Base-by-base conservation (phyloP, 2,329 filamentous ascomycete species). In the Penicillium glabrum region DNA sequence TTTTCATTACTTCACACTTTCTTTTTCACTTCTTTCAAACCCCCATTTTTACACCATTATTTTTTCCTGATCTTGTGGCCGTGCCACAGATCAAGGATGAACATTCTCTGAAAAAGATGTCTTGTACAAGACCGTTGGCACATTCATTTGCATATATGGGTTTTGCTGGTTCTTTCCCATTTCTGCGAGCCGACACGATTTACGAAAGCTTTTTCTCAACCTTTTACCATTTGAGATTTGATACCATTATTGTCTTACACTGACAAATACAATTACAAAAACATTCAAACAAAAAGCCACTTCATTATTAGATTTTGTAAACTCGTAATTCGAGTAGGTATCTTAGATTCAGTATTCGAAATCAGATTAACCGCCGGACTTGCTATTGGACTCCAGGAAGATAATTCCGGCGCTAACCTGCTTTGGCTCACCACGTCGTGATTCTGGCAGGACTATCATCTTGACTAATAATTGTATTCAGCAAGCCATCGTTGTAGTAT, bases 51-150 rank as follows among this genome's bases (percentile, higher is more conserved):
- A 10, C 14, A 3, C 27, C 29, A 50, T 52, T 56, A 9, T 46
- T 35, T 47, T n/a, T 33, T 56, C 29, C 45, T 21, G 11, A 11
- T 46, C 51, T 29, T 7, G 43, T 35, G 53, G 41, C 52, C 37
- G 45, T 48, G 45, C 46, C 46, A 39, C 29, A 10, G 24, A 29
- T 51, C 27, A 9, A 33, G 44, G 27, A 13, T 51, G 56, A 48
- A 52, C 47, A 55, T 54, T 50, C 31, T 47, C 21, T 21, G 48
- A 54, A 51, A 44, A 48, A 52, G 31, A 39, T 51, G 31, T 52
- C 48, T 60, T 46, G 45, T 44, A 45, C 31, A 55, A 58, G 53
- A 58, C 49, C 54, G 56, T 59, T 56, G 56, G 56, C 50, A 27
- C 24, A 43, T 35, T 43, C 29, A 46, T 46, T 39, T 41, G 52